phyloP scores from a whole-genome alignment of 176 grass and related monocot species.

The maize (Zea mays) region DNA sequence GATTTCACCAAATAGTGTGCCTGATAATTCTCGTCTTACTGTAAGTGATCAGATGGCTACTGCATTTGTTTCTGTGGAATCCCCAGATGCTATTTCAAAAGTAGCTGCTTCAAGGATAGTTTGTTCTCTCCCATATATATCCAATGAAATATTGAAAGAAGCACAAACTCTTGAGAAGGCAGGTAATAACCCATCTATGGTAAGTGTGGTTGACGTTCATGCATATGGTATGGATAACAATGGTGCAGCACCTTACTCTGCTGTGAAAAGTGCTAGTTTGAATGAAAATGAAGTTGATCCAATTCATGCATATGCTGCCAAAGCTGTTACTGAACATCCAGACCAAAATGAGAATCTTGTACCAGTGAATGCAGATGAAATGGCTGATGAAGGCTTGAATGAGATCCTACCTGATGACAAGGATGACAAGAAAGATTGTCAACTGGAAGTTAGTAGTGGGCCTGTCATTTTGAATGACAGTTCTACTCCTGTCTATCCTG shows the following conservation, averaged over 20 bases:
- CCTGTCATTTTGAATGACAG: conserved; percentile 27
- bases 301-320: conserved; percentile 12
- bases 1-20: conserved; percentile 42
- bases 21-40: conserved; percentile 31
- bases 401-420: conserved; percentile 22
- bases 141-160: conserved; percentile 46
- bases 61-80: conserved; percentile 31
- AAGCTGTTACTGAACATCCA: conserved; percentile 40
- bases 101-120: conserved; percentile 43
- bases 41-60: conserved; percentile 39
- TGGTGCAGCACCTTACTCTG: conserved; percentile 28
- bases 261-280: conserved; percentile 19
- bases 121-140: conserved; percentile 38
- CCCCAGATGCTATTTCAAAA: conserved; percentile 42
- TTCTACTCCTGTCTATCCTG: conserved; percentile 38
- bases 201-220: conserved; percentile 32
- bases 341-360: conserved; percentile 30
- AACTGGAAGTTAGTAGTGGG: conserved; percentile 36
- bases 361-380: conserved; percentile 28
- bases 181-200: conserved; percentile 13
- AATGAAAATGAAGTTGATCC: conserved; percentile 43
- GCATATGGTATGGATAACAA: conserved; percentile 41
- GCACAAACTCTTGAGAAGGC: conserved; percentile 30
- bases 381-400: conserved; percentile 40
- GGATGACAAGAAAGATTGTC: conserved; percentile 38